These are phyloP conservation scores for Vaccinium vitisidaea DNA, from an alignment of 148 eudicot genomes.

Conservation along the genomic window DNA sequence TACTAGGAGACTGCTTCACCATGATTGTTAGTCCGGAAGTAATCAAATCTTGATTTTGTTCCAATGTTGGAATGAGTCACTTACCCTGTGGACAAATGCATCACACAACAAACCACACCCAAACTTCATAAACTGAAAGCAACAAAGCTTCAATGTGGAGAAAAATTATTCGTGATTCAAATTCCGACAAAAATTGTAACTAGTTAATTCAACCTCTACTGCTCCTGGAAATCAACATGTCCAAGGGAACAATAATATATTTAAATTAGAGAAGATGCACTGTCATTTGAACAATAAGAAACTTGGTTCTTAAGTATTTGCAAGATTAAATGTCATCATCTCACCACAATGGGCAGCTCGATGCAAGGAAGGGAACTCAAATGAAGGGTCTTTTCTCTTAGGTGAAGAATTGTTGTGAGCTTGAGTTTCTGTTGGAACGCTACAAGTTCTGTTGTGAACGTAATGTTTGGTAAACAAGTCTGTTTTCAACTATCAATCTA, in stretches of 20 bases:
- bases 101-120: not conserved
- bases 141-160: not conserved
- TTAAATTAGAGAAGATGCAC: not conserved
- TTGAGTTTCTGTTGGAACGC: not conserved
- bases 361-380: not conserved
- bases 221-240: not conserved
- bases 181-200: not conserved
- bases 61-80: not conserved
- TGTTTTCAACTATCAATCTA: not conserved
- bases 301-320: not conserved
- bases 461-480: not conserved
- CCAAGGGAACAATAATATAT: not conserved
- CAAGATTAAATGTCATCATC: not conserved
- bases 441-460: not conserved
- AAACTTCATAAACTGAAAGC: not conserved
- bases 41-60: not conserved
- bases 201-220: not conserved
- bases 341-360: not conserved
- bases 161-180: not conserved
- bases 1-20: slow-evolving; percentile 71
- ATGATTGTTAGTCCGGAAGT: slow-evolving; percentile 23
- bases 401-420: not conserved
- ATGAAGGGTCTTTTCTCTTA: not conserved
- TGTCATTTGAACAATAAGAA: not conserved
- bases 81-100: not conserved